Base-by-base conservation (phyloP, 768 basidiomycete genomes). In the Russula virescens region DNA sequence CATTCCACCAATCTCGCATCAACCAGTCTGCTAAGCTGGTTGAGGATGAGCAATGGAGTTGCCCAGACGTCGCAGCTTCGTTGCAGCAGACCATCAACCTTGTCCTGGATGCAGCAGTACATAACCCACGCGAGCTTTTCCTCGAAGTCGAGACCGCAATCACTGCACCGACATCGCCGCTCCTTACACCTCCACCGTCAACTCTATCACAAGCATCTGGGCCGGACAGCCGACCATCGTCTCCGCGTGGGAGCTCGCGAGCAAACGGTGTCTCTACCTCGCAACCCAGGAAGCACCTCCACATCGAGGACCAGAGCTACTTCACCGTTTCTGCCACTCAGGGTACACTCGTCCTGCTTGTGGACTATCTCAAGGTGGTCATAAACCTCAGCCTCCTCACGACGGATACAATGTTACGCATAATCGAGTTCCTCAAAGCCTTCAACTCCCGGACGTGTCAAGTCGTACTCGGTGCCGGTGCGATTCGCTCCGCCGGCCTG, bases 401-500 rank as follows among this genome's bases (percentile, higher is more conserved):
- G 52, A 97, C 91, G 61, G 96, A 99, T 70, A 86, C 88, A 19
- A 96, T 98, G 91, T 84, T 86, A 64, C 84, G 92, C 38, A 81
- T 95, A 26, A 91, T 98, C 66, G 97, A 99, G 73, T 95, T 95
- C 71, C 78, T 98, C 63, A 98, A 98, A 76, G 88, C 94, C 28
- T 98, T 96, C 79, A 99, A 99, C 73, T 98, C 96, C 34, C 79
- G 97, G 68, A 96, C 94, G 2, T 99, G 97, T 74, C 97, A 98
- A 73, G 95, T 98, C 49, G 97, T 99, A 0, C 80, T 99, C 10
- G 97, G 97, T 4, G 97, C 96, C 10, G 97, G 97, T 16, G 97
- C 97, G n/a, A 98, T 98, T 94, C 81, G 94, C 47, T 94, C 92
- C n/a, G 97, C 97, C n/a, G 97, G 97, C 7, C 75, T 98, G 70